Conservation (phyloP, 2,329 filamentous ascomycete genomes). For the Colletotrichum gloeosporioides region DNA sequence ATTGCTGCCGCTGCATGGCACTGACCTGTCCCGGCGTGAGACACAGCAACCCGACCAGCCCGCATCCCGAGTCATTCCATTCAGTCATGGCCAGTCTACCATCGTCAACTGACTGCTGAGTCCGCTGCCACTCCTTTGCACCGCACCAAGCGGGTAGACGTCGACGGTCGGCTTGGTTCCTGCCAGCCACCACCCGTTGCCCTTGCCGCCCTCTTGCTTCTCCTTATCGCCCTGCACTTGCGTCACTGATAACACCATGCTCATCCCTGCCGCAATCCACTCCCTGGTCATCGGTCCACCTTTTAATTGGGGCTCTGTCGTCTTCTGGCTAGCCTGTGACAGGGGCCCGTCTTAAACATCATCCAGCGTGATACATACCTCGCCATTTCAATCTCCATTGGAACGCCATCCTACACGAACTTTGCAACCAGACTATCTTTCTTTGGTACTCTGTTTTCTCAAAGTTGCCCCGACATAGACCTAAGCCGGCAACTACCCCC, state of each 20-base stretch:
- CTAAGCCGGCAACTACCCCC: not conserved
- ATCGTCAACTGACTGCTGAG: slow-evolving; percentile 1
- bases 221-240: slow-evolving; percentile 19
- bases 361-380: slow-evolving; percentile 20
- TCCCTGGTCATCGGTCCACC: slow-evolving; percentile 16
- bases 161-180: not conserved
- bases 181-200: slow-evolving; percentile 1
- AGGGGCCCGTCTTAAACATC: slow-evolving; percentile 18
- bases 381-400: not conserved
- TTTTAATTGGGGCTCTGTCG: slow-evolving; percentile 15
- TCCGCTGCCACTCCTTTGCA: not conserved
- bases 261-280: slow-evolving; percentile 2
- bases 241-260: slow-evolving; percentile 23
- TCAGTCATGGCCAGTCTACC: not conserved
- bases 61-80: slow-evolving; percentile 13
- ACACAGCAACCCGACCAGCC: not conserved
- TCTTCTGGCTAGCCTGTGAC: slow-evolving; percentile 18
- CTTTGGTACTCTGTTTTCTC: not conserved
- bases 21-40: slow-evolving; percentile 13
- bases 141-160: not conserved
- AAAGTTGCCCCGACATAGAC: not conserved
- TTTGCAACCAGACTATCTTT: not conserved
- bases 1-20: slow-evolving; percentile 3
- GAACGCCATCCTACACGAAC: not conserved
- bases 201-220: not conserved